These are phyloP conservation scores for Phoenix dactylifera DNA, from an alignment of 176 grass and related monocot genomes.

Conservation along the genomic window DNA sequence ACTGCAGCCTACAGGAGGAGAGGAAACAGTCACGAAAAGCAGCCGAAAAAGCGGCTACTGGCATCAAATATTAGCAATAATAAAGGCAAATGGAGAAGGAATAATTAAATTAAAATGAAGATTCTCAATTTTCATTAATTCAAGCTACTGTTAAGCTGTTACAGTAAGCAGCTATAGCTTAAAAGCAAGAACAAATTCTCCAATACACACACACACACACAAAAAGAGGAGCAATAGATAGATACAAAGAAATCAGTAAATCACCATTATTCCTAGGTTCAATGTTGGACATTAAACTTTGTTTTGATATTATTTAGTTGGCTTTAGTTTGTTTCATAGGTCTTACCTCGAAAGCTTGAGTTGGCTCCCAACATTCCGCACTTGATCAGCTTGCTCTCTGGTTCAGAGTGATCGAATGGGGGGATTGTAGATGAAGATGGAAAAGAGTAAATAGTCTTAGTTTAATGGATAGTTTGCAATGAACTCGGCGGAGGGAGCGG, in stretches of 20 bases:
- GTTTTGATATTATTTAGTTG: too few species aligned
- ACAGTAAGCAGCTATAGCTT: constrained; percentile 4
- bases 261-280: too few species aligned
- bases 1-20: too few species aligned
- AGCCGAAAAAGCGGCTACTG: not conserved
- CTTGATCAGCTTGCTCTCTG: too few species aligned
- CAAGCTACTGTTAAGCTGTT: constrained; percentile 1
- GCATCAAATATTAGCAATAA: not conserved
- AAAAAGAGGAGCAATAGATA: not conserved
- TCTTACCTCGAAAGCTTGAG: too few species aligned
- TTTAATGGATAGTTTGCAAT: not conserved
- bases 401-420: not conserved
- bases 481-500: constrained; percentile 36
- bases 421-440: not conserved
- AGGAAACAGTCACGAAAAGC: not conserved
- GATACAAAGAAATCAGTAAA: too few species aligned
- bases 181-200: not conserved
- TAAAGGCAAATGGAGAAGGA: not conserved
- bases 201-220: not conserved
- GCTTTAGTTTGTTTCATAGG: too few species aligned
- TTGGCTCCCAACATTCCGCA: too few species aligned
- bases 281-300: too few species aligned
- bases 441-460: not conserved
- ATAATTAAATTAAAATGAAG: not conserved
- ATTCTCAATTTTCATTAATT: constrained; percentile 7